Evolutionary conservation across 2,329 filamentous ascomycete genomes (phyloP).

Genomic region (Bisporella sp.): DNA sequence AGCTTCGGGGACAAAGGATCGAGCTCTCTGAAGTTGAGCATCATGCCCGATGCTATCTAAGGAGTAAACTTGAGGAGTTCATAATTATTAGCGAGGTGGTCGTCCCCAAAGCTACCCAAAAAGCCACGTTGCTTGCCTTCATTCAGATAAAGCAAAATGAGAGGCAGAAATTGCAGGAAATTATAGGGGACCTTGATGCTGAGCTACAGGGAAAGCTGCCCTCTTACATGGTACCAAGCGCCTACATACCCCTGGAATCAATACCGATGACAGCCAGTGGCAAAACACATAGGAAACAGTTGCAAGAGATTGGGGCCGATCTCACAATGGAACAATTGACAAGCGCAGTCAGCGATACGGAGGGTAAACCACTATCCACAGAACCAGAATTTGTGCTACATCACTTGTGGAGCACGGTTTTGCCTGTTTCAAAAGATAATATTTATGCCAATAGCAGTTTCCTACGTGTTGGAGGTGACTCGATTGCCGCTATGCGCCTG

Average conservation of each 20-base stretch:
- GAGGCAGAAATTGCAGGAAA: too few species aligned
- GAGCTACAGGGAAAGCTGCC: neutral
- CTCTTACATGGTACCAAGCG: slow-evolving; percentile 9
- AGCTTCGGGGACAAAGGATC: too few species aligned
- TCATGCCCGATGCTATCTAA: too few species aligned
- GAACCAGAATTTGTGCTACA: slow-evolving; percentile 3
- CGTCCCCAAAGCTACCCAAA: too few species aligned
- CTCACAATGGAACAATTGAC: too few species aligned
- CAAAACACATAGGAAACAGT: slow-evolving; percentile 18
- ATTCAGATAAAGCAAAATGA: too few species aligned
- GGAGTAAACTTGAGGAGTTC: too few species aligned
- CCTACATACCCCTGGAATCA: slow-evolving; percentile 5
- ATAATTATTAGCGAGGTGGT: too few species aligned
- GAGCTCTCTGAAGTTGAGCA: too few species aligned
- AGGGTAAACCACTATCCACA: neutral
- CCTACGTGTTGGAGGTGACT: slow-evolving; percentile 30
- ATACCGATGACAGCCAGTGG: slow-evolving; percentile 11
- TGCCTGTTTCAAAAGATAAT: slow-evolving; percentile 6
- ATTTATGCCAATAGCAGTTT: slow-evolving; percentile 27
- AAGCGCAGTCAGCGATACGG: too few species aligned
- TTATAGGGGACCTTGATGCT: too few species aligned
- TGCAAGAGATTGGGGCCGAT: neutral
- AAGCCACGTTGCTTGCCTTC: too few species aligned
- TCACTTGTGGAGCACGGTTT: slow-evolving; percentile 2
- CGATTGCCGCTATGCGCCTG: slow-evolving; percentile 32